Evolutionary conservation across 2,329 filamentous ascomycete species (phyloP).

Genomic region (Samsoniella hepiali): DNA sequence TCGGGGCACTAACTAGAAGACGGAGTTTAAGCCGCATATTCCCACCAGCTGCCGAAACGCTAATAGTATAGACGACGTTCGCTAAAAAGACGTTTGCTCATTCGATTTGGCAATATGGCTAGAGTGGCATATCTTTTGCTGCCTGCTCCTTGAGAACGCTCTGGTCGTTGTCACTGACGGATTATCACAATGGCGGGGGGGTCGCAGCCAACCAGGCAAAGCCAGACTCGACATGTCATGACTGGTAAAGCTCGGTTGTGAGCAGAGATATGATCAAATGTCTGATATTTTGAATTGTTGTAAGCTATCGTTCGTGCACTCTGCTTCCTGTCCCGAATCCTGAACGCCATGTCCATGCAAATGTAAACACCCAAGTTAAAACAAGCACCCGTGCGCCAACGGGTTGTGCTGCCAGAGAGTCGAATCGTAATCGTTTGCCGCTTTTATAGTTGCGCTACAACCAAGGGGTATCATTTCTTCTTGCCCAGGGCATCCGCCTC

Average conservation of each 20-base stretch:
- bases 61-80: not conserved
- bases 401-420: not conserved
- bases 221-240: not conserved
- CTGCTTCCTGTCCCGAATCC: too few species aligned
- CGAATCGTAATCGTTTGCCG: not conserved
- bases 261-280: not conserved
- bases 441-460: not conserved
- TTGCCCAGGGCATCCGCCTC: slow-evolving; percentile 40
- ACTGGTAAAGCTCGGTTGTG: not conserved
- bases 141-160: not conserved
- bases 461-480: slow-evolving; percentile 31
- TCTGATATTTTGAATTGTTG: not conserved
- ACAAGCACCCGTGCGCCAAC: not conserved
- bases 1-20: not conserved
- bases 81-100: not conserved
- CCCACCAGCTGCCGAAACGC: not conserved
- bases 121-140: not conserved
- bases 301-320: not conserved
- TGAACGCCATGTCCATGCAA: slow-evolving; percentile 7
- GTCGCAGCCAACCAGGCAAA: not conserved
- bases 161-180: not conserved
- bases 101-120: not conserved
- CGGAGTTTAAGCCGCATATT: not conserved
- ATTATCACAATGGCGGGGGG: not conserved
- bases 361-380: not conserved